phyloP scores from a whole-genome alignment of 2,329 filamentous ascomycete genomes.

The Xylariales sp. region DNA sequence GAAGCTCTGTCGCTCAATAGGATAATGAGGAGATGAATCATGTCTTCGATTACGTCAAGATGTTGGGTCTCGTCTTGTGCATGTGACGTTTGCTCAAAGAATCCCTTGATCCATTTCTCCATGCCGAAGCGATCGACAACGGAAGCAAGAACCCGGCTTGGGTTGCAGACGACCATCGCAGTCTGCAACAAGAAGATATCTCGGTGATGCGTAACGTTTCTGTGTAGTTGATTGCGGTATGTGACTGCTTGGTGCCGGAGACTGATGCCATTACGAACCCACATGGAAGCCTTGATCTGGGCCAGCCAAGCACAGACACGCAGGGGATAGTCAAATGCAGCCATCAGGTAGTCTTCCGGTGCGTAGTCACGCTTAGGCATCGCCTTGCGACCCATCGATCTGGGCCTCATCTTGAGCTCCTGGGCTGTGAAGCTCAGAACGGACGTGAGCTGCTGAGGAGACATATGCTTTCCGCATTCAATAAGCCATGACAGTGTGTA shows the following conservation, averaged over 20 bases:
- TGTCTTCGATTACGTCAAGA: slow-evolving; percentile 90
- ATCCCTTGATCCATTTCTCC: slow-evolving; percentile 78
- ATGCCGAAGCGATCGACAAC: slow-evolving; percentile 91
- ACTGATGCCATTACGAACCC: slow-evolving; percentile 96
- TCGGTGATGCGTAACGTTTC: slow-evolving; percentile 89
- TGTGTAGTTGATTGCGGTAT: slow-evolving; percentile 81
- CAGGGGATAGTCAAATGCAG: slow-evolving; percentile 87
- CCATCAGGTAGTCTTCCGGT: slow-evolving; percentile 76
- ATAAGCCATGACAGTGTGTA: slow-evolving; percentile 96
- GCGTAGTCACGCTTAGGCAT: slow-evolving; percentile 53
- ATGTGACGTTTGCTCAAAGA: slow-evolving; percentile 67
- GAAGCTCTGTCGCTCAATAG: slow-evolving; percentile 84
- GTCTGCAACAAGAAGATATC: slow-evolving; percentile 94
- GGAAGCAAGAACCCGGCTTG: slow-evolving; percentile 77
- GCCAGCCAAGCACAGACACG: slow-evolving; percentile 94
- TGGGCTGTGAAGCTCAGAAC: slow-evolving; percentile 68
- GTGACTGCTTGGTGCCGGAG: slow-evolving; percentile 91
- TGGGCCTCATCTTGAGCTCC: slow-evolving; percentile 62
- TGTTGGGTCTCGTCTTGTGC: slow-evolving; percentile 84
- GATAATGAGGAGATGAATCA: slow-evolving; percentile 89
- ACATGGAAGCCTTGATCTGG: slow-evolving; percentile 98
- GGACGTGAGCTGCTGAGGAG: slow-evolving; percentile 58
- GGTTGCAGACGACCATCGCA: slow-evolving; percentile 80
- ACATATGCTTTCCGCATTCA: slow-evolving; percentile 77
- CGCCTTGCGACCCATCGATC: slow-evolving; percentile 55